Evolutionary conservation across 148 eudicot species (phyloP).

Genomic region (Heliosperma pusillum): DNA sequence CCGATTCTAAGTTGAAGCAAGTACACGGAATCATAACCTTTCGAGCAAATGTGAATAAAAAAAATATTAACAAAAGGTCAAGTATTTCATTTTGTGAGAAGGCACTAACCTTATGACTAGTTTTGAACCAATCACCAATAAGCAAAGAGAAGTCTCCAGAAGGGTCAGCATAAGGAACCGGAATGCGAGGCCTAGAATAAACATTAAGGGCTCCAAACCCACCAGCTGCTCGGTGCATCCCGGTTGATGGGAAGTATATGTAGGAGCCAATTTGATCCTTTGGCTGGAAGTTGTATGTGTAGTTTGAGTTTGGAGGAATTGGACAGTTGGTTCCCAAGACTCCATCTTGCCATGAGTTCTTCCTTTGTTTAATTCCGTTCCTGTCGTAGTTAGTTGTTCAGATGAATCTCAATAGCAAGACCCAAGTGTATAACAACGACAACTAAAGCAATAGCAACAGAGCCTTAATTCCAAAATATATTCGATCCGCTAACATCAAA

Average conservation of each 20-base stretch:
- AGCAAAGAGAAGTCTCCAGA: constrained; percentile 78
- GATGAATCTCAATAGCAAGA: neutral
- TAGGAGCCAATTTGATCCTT: constrained; percentile 96
- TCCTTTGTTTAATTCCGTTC: constrained; percentile 98
- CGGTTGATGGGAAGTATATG: constrained; percentile 86
- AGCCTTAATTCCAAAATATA: no score
- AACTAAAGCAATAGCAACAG: no score
- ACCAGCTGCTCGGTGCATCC: constrained; percentile 79
- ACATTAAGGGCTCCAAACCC: constrained; percentile 89
- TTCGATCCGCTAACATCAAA: no score
- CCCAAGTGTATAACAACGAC: neutral
- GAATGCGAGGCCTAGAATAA: constrained; percentile 67
- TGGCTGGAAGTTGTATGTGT: constrained; percentile 79
- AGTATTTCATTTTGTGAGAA: neutral
- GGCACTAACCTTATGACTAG: constrained; percentile 57
- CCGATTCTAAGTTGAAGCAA: neutral
- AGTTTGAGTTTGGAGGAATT: constrained; percentile 71
- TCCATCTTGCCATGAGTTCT: constrained; percentile 99
- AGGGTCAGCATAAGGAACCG: constrained; percentile 75
- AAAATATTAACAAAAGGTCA: neutral
- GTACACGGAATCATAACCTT: neutral
- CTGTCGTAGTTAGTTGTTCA: constrained; percentile 26
- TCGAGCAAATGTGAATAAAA: neutral
- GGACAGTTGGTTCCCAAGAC: constrained; percentile 95
- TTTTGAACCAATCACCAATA: constrained; percentile 81